Conservation (phyloP, 192 early-diverging fungal genomes). For the Gonapodya prolifera region DNA sequence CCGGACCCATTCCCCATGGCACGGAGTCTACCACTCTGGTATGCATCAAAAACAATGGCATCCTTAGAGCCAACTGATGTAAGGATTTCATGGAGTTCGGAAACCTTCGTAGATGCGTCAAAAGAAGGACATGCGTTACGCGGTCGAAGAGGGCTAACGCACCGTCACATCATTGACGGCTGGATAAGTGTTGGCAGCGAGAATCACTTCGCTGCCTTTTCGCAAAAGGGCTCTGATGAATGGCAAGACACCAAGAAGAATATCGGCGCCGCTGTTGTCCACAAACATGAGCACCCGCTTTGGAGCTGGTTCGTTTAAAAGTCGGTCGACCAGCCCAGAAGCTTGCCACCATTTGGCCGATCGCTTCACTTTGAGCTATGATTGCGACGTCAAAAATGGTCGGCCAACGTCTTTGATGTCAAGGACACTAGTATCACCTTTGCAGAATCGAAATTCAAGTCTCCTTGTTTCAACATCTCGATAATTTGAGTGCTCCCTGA, state of each 20-base stretch:
- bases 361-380: constrained; percentile 23
- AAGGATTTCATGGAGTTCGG: constrained; percentile 43
- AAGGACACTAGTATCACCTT: too few species aligned
- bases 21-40: constrained; percentile 19
- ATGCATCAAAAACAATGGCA: constrained; percentile 16
- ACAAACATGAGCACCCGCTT: constrained; percentile 60
- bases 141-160: not conserved
- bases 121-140: not conserved
- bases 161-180: constrained; percentile 74
- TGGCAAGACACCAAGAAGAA: constrained; percentile 64
- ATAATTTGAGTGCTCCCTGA: constrained; percentile 20
- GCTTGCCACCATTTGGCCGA: not conserved
- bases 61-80: constrained; percentile 26
- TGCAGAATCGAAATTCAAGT: constrained; percentile 44
- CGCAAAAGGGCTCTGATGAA: constrained; percentile 52
- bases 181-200: constrained; percentile 62
- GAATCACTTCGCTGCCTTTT: constrained; percentile 38
- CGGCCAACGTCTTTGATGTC: constrained; percentile 17
- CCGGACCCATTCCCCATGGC: constrained; percentile 56
- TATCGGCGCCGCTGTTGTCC: constrained; percentile 72
- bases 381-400: constrained; percentile 28
- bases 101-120: constrained; percentile 13
- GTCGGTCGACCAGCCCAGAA: not conserved
- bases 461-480: constrained; percentile 37
- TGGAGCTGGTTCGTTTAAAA: constrained; percentile 24